A percentile compares a stretch with the other conserved stretches of the same genome.
Conservation (phyloP, 2,329 filamentous ascomycete species). For the Diaporthe sp. region DNA sequence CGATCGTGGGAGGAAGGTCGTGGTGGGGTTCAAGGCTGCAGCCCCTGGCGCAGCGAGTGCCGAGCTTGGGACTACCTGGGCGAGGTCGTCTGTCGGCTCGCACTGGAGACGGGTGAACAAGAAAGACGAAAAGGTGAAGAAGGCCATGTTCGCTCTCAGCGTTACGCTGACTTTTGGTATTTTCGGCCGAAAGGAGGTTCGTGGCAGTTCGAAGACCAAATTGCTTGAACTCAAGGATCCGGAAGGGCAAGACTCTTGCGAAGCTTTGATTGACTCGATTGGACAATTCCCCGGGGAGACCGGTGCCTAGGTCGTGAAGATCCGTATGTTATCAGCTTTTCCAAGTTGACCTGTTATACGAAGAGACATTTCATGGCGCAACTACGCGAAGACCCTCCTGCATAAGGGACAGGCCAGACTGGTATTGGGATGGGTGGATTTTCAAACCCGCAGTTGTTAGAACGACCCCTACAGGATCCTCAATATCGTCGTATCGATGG, state of each 20-base stretch:
- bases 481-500: too few species aligned
- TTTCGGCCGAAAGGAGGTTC: neutral
- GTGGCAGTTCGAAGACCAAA: neutral
- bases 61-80: neutral
- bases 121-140: neutral
- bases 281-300: neutral
- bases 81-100: neutral
- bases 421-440: too few species aligned
- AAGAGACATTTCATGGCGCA: too few species aligned
- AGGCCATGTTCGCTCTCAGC: neutral
- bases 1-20: neutral
- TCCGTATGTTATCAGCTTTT: too few species aligned
- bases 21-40: neutral
- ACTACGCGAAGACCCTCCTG: too few species aligned
- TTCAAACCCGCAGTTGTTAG: too few species aligned
- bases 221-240: neutral
- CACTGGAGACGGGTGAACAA: neutral
- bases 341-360: too few species aligned
- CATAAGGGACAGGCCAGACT: too few species aligned
- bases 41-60: neutral
- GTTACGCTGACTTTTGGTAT: neutral
- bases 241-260: neutral
- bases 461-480: too few species aligned
- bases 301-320: too few species aligned
- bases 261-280: neutral